These are phyloP conservation scores for Lasiodiplodia sp. DNA, from an alignment of 2,329 filamentous ascomycete species.

Conservation along the genomic window DNA sequence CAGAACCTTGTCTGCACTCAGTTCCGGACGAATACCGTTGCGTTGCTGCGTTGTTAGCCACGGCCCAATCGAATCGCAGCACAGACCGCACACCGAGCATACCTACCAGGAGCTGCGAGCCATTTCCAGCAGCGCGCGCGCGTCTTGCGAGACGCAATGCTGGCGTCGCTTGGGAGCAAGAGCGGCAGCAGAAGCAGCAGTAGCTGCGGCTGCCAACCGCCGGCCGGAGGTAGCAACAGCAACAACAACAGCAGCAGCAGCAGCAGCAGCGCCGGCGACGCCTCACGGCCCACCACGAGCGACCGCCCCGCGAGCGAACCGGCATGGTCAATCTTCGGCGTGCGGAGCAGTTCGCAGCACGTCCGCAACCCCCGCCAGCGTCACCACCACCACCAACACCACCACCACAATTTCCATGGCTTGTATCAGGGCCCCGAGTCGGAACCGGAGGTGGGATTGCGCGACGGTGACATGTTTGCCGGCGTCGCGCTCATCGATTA, in stretches of 20 bases:
- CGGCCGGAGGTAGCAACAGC: neutral
- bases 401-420: neutral
- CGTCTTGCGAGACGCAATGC: slow-evolving; percentile 12
- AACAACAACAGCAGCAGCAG: neutral
- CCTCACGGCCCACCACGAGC: slow-evolving; percentile 5
- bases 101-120: neutral
- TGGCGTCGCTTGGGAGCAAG: slow-evolving; percentile 12
- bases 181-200: neutral
- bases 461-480: slow-evolving; percentile 23
- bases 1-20: neutral
- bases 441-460: slow-evolving; percentile 16
- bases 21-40: neutral
- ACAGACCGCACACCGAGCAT: neutral
- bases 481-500: slow-evolving; percentile 24
- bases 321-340: slow-evolving; percentile 26
- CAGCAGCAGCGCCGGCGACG: neutral
- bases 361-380: neutral
- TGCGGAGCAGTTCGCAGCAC: neutral
- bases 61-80: neutral
- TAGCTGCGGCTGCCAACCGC: neutral
- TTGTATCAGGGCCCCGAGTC: slow-evolving; percentile 20
- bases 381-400: neutral
- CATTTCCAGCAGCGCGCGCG: neutral
- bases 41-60: neutral
- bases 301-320: slow-evolving; percentile 16